Base-by-base conservation (phyloP, 2,329 filamentous ascomycete species). In the Leptographium flavum region DNA sequence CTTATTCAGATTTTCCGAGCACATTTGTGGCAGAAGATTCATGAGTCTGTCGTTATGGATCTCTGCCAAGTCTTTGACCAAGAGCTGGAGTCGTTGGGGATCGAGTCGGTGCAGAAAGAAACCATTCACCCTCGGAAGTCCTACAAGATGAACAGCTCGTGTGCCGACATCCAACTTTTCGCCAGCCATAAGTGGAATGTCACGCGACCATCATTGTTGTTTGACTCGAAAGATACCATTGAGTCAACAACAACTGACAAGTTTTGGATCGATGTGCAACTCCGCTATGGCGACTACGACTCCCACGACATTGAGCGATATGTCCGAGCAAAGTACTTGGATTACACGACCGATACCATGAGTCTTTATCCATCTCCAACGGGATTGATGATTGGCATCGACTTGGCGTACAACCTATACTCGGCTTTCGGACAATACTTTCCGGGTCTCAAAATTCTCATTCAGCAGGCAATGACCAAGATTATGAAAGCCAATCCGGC, bases 121-220 rank as follows among this genome's bases (percentile, higher is more conserved):
- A 96, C 92, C 0, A 98, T 98, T 48, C 92, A 98, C 69, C 92
- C 92, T 43, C 78, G 92, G 76, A 98, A 98, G 67, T 95, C 87
- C 5, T 98, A 98, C 77, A 98, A 98, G 77, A 98, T 98, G 92
- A 98, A 98, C 71, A 95, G 88, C 57, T 96, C 90, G 47, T 96
- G 92, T 57, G 92, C 93, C 5, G 92, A 98, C 62, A 95, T 98
- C 51, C 73, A 96, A 45, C 75, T 98, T 10, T 98, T 98, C 58
- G 90, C 92, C 32, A 94, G 84, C 52, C 92, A 96, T 68, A 98
- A 96, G 63, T 98, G 93, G 93, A 96, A 94, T 51, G 88, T 98
- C 43, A 95, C 88, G 0, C 74, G 86, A 3, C 93, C 92, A 2
- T 96, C 90, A 3, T 76, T 94, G 55, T 69, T 98, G 4, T 94